A percentile compares a stretch with the other conserved stretches of the same genome.
Evolutionary conservation across 176 grass and related monocot species (phyloP).

Genomic region (Poa annua): DNA sequence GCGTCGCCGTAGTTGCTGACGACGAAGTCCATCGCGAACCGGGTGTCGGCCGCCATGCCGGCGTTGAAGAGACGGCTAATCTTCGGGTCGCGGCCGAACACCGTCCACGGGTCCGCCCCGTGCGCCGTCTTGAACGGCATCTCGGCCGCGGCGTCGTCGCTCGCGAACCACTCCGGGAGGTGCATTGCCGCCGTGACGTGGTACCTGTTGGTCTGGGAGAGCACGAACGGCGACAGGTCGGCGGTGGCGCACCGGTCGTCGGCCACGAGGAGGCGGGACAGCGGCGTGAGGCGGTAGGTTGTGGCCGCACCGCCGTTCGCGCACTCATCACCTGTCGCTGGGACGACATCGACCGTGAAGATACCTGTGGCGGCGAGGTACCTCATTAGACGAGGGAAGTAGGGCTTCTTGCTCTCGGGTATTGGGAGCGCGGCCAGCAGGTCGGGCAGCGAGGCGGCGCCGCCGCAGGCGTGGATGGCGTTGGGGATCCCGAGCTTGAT

Average conservation of each 20-base stretch:
- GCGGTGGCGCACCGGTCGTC: background rate
- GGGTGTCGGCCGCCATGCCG: conserved; percentile 23
- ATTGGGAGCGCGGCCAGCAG: conserved; percentile 11
- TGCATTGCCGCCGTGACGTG: background rate
- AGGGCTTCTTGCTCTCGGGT: background rate
- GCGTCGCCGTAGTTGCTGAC: background rate
- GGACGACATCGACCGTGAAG: background rate
- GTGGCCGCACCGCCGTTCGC: too few relatives aligned
- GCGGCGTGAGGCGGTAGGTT: conserved; percentile 43
- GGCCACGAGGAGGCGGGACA: conserved; percentile 40
- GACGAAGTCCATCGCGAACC: conserved; percentile 5
- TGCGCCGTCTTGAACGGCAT: conserved; percentile 38
- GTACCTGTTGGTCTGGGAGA: background rate
- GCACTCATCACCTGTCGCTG: background rate
- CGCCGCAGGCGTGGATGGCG: conserved; percentile 31
- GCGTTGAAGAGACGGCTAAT: conserved; percentile 44
- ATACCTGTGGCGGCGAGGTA: conserved; percentile 32
- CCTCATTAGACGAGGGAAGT: conserved; percentile 52
- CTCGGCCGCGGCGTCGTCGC: background rate
- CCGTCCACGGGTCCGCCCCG: conserved; percentile 21
- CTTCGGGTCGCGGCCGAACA: background rate
- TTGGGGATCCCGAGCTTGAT: conserved; percentile 50
- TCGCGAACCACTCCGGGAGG: conserved; percentile 44
- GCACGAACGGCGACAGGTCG: conserved; percentile 12
- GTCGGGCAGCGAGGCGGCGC: conserved; percentile 22